Conservation (phyloP, 2,329 filamentous ascomycete species). For the Neocucurbitaria cava region DNA sequence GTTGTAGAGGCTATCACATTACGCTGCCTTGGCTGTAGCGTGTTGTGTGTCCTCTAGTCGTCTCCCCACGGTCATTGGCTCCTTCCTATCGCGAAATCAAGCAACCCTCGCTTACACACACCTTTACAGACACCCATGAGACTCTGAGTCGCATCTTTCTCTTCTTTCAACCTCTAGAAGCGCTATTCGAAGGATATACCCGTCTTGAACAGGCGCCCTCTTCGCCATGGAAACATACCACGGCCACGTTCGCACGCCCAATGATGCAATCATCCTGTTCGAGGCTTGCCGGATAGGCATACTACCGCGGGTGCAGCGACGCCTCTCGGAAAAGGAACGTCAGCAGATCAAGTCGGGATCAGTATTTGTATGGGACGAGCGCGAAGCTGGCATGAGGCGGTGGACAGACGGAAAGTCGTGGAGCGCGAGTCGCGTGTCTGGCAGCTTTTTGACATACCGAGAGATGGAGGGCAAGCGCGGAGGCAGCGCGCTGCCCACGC, state of each 20-base stretch:
- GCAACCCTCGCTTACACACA: constrained; percentile 16
- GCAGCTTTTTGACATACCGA: constrained; percentile 95
- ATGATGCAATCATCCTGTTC: constrained; percentile 97
- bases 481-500: constrained; percentile 67
- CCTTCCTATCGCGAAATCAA: not conserved
- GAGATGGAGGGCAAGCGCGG: constrained; percentile 99
- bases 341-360: constrained; percentile 96
- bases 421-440: constrained; percentile 96
- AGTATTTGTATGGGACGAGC: constrained; percentile 99
- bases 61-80: not conserved
- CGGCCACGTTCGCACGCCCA: constrained; percentile 92
- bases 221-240: constrained; percentile 89
- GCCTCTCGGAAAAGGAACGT: constrained; percentile 94
- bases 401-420: constrained; percentile 99
- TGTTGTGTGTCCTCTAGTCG: not conserved
- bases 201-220: not conserved
- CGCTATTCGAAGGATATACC: not conserved
- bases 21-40: not conserved
- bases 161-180: not conserved
- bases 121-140: constrained; percentile 14
- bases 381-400: constrained; percentile 95
- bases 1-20: not conserved
- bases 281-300: constrained; percentile 92
- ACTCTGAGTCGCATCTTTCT: constrained; percentile 2
- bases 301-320: constrained; percentile 87